Evolutionary conservation across 2,329 filamentous ascomycete genomes (phyloP).

Genomic region (Aspergillus sp.): DNA sequence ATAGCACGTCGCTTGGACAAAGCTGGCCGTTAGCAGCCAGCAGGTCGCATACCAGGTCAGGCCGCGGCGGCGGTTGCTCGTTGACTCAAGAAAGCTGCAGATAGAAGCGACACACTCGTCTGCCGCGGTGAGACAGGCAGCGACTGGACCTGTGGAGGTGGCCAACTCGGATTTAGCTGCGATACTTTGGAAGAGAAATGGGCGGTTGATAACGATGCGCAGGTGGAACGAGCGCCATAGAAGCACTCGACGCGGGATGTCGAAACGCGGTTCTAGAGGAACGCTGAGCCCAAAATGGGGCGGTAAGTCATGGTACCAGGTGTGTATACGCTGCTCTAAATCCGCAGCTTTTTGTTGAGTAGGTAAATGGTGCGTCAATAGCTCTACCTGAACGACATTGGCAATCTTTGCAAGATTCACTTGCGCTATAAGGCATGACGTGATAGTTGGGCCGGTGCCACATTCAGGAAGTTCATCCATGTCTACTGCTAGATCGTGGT

Average conservation of each 20-base stretch:
- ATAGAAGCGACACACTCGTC: conserved; percentile 25
- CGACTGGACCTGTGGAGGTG: conserved; percentile 16
- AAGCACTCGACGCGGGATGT: conserved; percentile 21
- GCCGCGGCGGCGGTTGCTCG: conserved; percentile 18
- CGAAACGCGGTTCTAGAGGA: conserved; percentile 18
- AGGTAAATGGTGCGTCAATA: conserved; percentile 22
- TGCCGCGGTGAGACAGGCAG: conserved; percentile 21
- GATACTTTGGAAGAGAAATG: conserved; percentile 23
- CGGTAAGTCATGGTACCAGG: conserved; percentile 20
- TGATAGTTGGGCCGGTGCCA: conserved; percentile 18
- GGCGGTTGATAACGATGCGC: conserved; percentile 26
- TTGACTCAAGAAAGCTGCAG: conserved; percentile 21
- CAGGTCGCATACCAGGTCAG: conserved; percentile 27
- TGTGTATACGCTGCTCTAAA: conserved; percentile 19
- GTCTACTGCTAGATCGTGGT: conserved; percentile 23
- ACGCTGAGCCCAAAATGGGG: conserved; percentile 14
- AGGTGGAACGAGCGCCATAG: conserved; percentile 27
- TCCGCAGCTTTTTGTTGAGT: conserved; percentile 17
- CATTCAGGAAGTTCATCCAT: conserved; percentile 21
- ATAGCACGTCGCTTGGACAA: conserved; percentile 26
- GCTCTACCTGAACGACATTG: conserved; percentile 24
- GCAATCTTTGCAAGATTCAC: conserved; percentile 25
- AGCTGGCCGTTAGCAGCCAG: conserved; percentile 26
- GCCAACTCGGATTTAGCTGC: conserved; percentile 18
- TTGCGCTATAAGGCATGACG: conserved; percentile 22